Evolutionary conservation across 768 basidiomycete genomes (phyloP), one percentile per base, ranked within the genome.

Genomic region (Lactifluus echinatus): DNA sequence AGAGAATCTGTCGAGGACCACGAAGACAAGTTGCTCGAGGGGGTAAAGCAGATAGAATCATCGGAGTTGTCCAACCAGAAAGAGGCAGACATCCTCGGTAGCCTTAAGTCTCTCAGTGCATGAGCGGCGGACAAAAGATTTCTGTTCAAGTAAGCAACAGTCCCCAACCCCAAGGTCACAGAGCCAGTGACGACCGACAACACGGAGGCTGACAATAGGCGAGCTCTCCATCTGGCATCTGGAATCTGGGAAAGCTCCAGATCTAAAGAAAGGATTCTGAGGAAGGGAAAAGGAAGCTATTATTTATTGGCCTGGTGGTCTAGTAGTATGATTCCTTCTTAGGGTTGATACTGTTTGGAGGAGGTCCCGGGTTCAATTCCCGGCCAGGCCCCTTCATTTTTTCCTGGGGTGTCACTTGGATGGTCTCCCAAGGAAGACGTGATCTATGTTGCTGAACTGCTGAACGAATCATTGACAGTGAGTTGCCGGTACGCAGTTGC

Each of bases 281-380:
- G n/a, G 40, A 15, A 8, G 12, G 19, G 21, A 42, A 36, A n/a
- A 15, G 1, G 10, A 4, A 0, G 1, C 2, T 1, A 11, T n/a
- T n/a, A 43, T n/a, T n/a, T 19, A 50, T 45, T 23, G 58, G 58
- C 58, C 58, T 59, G 58, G 58, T 59, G 58, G 58, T 59, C 58
- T 59, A 59, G 58, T 59, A 59, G 58, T 59, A 59, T 59, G 58
- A 59, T 59, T 59, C 58, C 58, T 59, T 59, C 58, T 59, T 59
- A 59, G 58, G 58, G 58, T 36, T 23, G 2, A 8, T 1, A 45
- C 37, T 39, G 40, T 54, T 43, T 84, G 79, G 83, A 84, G 84
- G 84, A 86, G 85, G 85, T 85, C 83, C 83, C 79, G 83, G 84
- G 85, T 86, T 87, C 84, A 85, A 86, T 85, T 85, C 84, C 83